These are phyloP conservation scores for Fusarium sororula DNA, from an alignment of 2,329 filamentous ascomycete genomes.

Conservation along the genomic window DNA sequence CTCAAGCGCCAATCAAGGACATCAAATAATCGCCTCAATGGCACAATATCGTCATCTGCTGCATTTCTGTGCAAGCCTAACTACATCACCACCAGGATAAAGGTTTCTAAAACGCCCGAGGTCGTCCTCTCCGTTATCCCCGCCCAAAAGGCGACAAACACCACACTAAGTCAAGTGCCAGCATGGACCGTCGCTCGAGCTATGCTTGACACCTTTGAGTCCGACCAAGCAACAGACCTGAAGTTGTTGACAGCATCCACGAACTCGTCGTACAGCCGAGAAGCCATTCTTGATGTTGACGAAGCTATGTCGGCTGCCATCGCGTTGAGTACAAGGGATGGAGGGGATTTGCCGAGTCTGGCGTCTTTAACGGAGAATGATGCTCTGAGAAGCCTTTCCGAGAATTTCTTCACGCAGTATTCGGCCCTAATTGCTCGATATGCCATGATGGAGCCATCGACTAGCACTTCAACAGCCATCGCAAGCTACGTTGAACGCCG, in stretches of 20 bases:
- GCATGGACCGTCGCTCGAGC: conserved; percentile 35
- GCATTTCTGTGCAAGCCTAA: conserved; percentile 38
- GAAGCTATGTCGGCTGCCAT: conserved; percentile 47
- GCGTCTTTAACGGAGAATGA: conserved; percentile 37
- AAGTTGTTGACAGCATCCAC: conserved; percentile 3
- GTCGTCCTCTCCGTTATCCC: conserved; percentile 17
- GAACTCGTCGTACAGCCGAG: conserved; percentile 31
- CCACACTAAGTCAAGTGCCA: conserved; percentile 27
- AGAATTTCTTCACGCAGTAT: conserved; percentile 48
- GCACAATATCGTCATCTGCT: conserved; percentile 19
- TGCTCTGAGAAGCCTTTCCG: conserved; percentile 40
- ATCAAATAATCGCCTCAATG: conserved; percentile 9
- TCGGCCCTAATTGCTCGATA: conserved; percentile 46
- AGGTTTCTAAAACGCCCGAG: conserved; percentile 29
- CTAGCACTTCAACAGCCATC: conserved; percentile 33
- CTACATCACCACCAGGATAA: conserved; percentile 29
- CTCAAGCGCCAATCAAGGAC: conserved; percentile 26
- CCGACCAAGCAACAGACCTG: neutral
- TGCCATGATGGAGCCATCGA: conserved; percentile 41
- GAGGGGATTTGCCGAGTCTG: conserved; percentile 27
- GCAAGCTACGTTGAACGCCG: conserved; percentile 43
- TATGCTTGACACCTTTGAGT: conserved; percentile 32
- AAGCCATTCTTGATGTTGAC: conserved; percentile 44
- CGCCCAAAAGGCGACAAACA: conserved; percentile 13
- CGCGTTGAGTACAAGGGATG: conserved; percentile 38